Evolutionary conservation across 148 eudicot genomes (phyloP).

Genomic region (Rhododendron griersonianum): DNA sequence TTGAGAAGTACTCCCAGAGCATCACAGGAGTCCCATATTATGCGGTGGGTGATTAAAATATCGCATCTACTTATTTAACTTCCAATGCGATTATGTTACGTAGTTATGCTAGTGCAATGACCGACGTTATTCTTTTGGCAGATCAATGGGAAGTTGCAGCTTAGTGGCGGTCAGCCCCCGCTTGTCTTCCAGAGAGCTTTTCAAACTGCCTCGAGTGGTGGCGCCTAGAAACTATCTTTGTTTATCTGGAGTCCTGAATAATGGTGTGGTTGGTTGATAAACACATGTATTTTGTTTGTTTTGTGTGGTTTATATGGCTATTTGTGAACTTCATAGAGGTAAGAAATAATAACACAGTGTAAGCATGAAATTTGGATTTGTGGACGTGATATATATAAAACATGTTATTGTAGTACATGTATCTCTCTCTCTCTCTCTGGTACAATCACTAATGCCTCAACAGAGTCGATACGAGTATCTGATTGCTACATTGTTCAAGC

Average conservation of each 20-base stretch:
- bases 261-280: neutral
- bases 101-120: neutral
- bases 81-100: neutral
- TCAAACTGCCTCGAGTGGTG: constrained; percentile 32
- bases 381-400: neutral
- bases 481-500: neutral
- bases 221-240: constrained; percentile 2
- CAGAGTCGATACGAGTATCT: neutral
- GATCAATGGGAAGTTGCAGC: constrained; percentile 64
- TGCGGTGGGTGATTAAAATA: constrained; percentile 37
- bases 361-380: neutral
- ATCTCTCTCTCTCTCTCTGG: neutral
- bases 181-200: constrained; percentile 64
- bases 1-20: constrained; percentile 49
- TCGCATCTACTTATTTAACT: neutral
- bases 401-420: neutral
- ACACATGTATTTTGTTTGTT: neutral
- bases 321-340: neutral
- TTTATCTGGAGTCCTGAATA: neutral
- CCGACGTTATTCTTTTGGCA: constrained; percentile 22
- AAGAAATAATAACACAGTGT: neutral
- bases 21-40: constrained; percentile 70
- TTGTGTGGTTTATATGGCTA: neutral
- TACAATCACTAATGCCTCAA: neutral
- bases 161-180: constrained; percentile 90